Base-by-base conservation (phyloP, 345 rosid genomes). In the Gossypium raimondii region DNA sequence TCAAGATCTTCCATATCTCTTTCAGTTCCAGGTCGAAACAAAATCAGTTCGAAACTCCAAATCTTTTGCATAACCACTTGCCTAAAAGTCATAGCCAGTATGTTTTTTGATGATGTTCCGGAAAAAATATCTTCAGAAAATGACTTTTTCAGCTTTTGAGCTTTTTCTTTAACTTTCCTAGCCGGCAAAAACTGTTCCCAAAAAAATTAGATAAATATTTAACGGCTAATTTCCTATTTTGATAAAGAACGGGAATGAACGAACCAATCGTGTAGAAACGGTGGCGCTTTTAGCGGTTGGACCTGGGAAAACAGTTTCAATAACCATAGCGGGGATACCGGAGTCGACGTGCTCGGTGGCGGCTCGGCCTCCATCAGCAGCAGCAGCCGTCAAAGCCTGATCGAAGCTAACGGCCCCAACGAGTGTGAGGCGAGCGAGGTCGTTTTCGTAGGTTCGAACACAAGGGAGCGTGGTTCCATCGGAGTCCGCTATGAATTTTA, bases 301-400 rank as follows among this genome's bases (percentile, higher is more conserved):
- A 11, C 89, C 92, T 0, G 97, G 97, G 52, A 86, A 89, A 73
- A 90, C 87, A 16, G 98, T 92, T 83, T 90, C 98, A 1, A 94
- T 88, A 60, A 92, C 95, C 98, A 94, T 91, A 14, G 90, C 87
- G 5, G 85, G 82, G 0, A 78, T 68, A 56, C 89, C 95, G 9
- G 93, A 79, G 4, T 78, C 80, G 4, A 91, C 73, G 43, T 92
- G 97, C 4, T 92, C 93, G 67, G 77, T 67, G 3, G 98, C 98
- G n/a, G 93, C 86, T 75, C 75, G 85, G 41, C 98, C 98, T 58
- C 97, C 98, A 70, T 94, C 98, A 4, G 97, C 91, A 0, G 98
- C 97, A 20, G 97, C 97, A 0, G 97, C 98, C 0, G 93, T 87
- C 61, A 94, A 74, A 77, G 97, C 97, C 76, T 92, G 98, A 44